Evolutionary conservation across 768 basidiomycete species (phyloP).

Genomic region (Lactarius trivialis): DNA sequence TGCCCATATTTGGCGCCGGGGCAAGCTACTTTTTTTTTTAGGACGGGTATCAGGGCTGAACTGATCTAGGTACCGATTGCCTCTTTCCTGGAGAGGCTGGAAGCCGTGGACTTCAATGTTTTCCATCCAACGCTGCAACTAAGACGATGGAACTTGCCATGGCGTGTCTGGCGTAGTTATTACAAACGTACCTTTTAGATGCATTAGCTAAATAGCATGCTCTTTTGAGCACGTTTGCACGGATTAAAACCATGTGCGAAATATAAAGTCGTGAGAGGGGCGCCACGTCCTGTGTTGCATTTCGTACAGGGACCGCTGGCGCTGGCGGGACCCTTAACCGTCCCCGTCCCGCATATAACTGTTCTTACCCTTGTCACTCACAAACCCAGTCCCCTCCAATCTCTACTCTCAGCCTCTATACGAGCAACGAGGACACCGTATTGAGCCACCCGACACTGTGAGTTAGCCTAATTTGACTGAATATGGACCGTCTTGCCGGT

Average conservation of each 20-base stretch:
- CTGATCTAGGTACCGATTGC: constrained; percentile 55
- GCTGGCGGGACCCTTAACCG: not conserved
- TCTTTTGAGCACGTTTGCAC: constrained; percentile 1
- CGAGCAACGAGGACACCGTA: constrained; percentile 11
- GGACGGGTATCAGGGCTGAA: not conserved
- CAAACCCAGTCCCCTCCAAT: constrained; percentile 10
- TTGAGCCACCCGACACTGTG: not conserved
- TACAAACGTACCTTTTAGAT: constrained; percentile 36
- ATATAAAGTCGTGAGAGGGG: constrained; percentile 1
- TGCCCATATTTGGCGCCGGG: constrained; percentile 67
- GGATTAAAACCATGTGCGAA: not conserved
- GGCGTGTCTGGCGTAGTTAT: constrained; percentile 57
- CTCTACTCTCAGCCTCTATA: constrained; percentile 6
- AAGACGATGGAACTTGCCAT: constrained; percentile 73
- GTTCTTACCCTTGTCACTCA: constrained; percentile 11
- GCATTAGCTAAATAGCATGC: not conserved
- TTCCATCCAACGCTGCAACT: constrained; percentile 57
- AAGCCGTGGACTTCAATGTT: constrained; percentile 63
- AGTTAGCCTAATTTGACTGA: constrained; percentile 1
- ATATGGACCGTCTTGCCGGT: constrained; percentile 25
- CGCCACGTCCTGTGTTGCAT: constrained; percentile 2
- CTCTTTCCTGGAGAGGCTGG: constrained; percentile 58
- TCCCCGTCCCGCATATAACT: not conserved
- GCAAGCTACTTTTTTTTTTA: constrained; percentile 39
- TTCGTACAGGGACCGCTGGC: not conserved